Base-by-base conservation (phyloP, 805 yeast species). In the Candida golubevii region DNA sequence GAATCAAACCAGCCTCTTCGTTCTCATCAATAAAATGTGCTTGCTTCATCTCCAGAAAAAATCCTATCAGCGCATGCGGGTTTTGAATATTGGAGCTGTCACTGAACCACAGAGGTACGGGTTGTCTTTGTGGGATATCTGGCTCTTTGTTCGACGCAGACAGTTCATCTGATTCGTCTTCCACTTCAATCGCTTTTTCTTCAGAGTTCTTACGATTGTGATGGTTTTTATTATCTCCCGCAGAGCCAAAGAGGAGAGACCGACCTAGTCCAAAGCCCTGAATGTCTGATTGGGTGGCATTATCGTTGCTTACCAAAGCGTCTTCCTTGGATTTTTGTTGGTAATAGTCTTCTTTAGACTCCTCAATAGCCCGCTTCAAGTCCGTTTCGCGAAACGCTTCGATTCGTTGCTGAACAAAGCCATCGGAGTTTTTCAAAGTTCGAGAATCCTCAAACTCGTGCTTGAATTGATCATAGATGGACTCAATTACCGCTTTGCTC, bases 1-100 rank as follows among this genome's bases (percentile, higher is more conserved):
- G 63, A 5, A 79, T 66, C 39, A 80, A 56, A 0, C 82, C 83
- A 1, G 71, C 74, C 36, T 64, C 63, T 45, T 75, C 78, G 38
- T 72, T 75, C 27, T 66, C 72, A 4, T 67, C 62, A 36, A 44
- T 27, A 38, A 43, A 41, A 9, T 39, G 37, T 4, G 26, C 39
- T 18, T 30, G 26, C 7, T 34, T 31, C 15, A 33, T 36, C 7
- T 45, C 54, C 7, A 33, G 26, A 6, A 42, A 31, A 14, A 47
- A 42, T 8, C 50, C 53, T 6, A 47, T 42, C 6, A 44, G 26
- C 8, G 43, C 32, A 27, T 49, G 41, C 2, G 49, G 47, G 26
- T 33, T 39, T 8, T 44, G 41, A 10, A 52, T 18, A n/a, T 46
- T 49, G 4, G 50, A 36, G 5, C 53, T 42, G 12, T 49, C 49